Conservation (phyloP, 345 rosid genomes). For the Iberis pinnata region DNA sequence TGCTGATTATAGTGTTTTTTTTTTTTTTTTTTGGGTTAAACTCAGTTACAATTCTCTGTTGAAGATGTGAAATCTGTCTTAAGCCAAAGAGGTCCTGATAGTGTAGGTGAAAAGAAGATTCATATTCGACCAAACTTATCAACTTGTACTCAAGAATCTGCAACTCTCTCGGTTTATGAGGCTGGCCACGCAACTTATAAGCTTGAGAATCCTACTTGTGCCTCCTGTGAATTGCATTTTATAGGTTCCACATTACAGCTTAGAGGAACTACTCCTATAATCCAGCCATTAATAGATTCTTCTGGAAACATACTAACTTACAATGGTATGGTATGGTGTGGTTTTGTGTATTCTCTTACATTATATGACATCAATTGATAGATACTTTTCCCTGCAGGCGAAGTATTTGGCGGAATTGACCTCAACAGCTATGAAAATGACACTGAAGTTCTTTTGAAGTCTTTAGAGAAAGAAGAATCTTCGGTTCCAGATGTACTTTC, state of each 20-base stretch:
- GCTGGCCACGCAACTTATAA: slow-evolving; percentile 21
- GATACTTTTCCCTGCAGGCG: slow-evolving; percentile 54
- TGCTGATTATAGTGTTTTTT: slow-evolving; percentile 16
- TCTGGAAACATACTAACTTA: slow-evolving; percentile 54
- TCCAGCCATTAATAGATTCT: slow-evolving; percentile 62
- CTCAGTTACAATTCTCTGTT: slow-evolving; percentile 35
- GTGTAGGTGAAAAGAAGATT: slow-evolving; percentile 49
- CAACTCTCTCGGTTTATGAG: slow-evolving; percentile 25
- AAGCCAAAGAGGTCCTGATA: slow-evolving; percentile 69
- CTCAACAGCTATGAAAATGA: slow-evolving; percentile 56
- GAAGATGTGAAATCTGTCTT: slow-evolving; percentile 55
- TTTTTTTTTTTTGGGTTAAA: background rate
- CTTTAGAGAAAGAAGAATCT: slow-evolving; percentile 33
- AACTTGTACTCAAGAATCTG: slow-evolving; percentile 16
- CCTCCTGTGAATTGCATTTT: slow-evolving; percentile 44
- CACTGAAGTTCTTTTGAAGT: slow-evolving; percentile 47
- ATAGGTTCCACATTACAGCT: slow-evolving; percentile 78
- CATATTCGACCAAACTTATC: slow-evolving; percentile 25
- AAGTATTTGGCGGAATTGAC: slow-evolving; percentile 66
- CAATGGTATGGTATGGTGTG: slow-evolving; percentile 58
- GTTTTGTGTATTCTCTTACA: background rate
- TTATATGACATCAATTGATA: background rate
- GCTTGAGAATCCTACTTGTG: slow-evolving; percentile 6
- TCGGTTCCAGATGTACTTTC: slow-evolving; percentile 67
- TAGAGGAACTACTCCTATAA: slow-evolving; percentile 49